Conservation (phyloP, 2,329 filamentous ascomycete genomes). For the Cladophialophora carrionii region DNA sequence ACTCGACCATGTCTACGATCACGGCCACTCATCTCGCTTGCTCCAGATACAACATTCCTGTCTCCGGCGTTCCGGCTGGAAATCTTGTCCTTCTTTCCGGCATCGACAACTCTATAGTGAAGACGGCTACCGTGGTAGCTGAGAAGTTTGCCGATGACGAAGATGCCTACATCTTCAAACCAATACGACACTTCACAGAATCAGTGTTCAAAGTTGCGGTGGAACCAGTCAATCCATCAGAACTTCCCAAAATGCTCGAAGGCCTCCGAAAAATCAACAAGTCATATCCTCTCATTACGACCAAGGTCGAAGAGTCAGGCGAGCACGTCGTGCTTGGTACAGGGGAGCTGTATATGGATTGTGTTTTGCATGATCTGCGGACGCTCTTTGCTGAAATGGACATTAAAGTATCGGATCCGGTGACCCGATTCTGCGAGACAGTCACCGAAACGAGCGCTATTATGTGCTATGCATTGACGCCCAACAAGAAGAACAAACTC, state of each 20-base stretch:
- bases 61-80: conserved; percentile 88
- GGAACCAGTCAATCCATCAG: conserved; percentile 96
- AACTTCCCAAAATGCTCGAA: conserved; percentile 98
- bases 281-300: conserved; percentile 91
- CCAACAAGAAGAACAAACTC: conserved; percentile 99
- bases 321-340: conserved; percentile 95
- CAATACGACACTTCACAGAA: conserved; percentile 91
- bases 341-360: conserved; percentile 99
- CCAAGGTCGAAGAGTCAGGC: conserved; percentile 96
- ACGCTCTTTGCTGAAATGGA: conserved; percentile 98
- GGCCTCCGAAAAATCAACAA: conserved; percentile 97
- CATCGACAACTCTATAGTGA: conserved; percentile 97
- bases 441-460: conserved; percentile 96
- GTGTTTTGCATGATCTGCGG: conserved; percentile 90
- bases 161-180: conserved; percentile 92
- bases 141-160: conserved; percentile 81
- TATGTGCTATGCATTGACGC: conserved; percentile 95
- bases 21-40: conserved; percentile 87
- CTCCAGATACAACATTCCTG: conserved; percentile 88
- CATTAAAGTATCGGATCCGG: conserved; percentile 96
- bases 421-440: conserved; percentile 96
- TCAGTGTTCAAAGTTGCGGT: conserved; percentile 98
- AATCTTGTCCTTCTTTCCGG: conserved; percentile 91
- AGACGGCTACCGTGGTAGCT: conserved; percentile 88
- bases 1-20: conserved; percentile 87